Percentiles rank a stretch among this genome's conserved stretches.
These are phyloP conservation scores for Ceratorhiza oryzae-sativae DNA, from an alignment of 1,284 basidiomycete genomes.

Conservation along the genomic window DNA sequence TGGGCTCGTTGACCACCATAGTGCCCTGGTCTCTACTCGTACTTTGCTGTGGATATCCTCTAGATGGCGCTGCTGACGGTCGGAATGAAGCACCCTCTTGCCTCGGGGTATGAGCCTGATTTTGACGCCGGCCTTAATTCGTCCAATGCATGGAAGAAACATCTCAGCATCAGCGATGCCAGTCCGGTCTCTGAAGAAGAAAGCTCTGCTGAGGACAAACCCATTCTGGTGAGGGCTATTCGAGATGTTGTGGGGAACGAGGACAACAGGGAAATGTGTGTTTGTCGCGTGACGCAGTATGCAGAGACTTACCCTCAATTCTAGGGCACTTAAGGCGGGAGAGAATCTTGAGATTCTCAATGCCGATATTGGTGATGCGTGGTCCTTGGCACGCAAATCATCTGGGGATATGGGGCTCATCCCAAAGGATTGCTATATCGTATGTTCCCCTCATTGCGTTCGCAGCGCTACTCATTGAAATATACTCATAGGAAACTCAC, in stretches of 20 bases:
- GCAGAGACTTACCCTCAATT: conserved; percentile 10
- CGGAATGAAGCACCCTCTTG: not conserved
- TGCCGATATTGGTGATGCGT: conserved; percentile 68
- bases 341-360: conserved; percentile 70
- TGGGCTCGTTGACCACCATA: conserved; percentile 9
- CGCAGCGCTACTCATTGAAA: not conserved
- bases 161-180: conserved; percentile 55
- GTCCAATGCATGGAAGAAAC: conserved; percentile 75
- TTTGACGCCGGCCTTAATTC: conserved; percentile 80
- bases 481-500: conserved; percentile 49
- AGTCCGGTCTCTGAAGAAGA: conserved; percentile 47
- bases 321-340: conserved; percentile 60
- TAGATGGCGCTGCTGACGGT: no score
- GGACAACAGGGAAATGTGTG: conserved; percentile 69
- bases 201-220: conserved; percentile 47
- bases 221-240: conserved; percentile 62
- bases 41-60: no score
- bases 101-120: conserved; percentile 51
- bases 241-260: conserved; percentile 76
- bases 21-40: no score
- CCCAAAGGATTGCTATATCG: conserved; percentile 75
- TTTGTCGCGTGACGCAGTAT: conserved; percentile 13
- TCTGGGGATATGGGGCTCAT: conserved; percentile 70
- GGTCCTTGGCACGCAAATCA: conserved; percentile 67
- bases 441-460: conserved; percentile 50